Conservation (phyloP, 2,329 filamentous ascomycete genomes). For the Metarhizium humberi region DNA sequence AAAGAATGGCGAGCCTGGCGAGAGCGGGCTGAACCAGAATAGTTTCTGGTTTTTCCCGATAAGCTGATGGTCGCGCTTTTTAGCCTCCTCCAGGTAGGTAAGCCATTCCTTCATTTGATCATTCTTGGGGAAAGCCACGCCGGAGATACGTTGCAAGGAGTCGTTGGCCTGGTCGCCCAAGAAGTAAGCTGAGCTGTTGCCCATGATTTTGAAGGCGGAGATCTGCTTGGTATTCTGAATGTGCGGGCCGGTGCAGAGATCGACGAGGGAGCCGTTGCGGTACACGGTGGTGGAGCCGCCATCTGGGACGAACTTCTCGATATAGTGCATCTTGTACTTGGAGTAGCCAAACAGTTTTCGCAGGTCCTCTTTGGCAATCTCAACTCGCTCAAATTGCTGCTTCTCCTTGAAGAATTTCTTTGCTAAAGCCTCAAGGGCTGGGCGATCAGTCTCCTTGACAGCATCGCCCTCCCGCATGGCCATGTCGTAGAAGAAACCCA, state of each 20-base stretch:
- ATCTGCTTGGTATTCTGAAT: slow-evolving; percentile 1
- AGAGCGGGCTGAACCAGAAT: not conserved
- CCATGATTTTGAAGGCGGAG: slow-evolving; percentile 1
- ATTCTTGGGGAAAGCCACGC: not conserved
- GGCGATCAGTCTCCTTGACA: slow-evolving; percentile 21
- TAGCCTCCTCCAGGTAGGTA: not conserved
- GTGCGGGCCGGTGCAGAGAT: not conserved
- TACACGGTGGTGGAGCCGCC: not conserved
- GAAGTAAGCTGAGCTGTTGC: not conserved
- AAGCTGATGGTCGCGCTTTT: not conserved
- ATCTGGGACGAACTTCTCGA: not conserved
- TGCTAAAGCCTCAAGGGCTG: not conserved
- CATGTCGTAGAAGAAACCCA: slow-evolving; percentile 60
- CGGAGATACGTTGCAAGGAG: not conserved
- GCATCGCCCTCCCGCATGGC: not conserved
- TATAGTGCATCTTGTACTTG: not conserved
- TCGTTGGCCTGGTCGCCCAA: not conserved
- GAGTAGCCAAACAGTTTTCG: not conserved
- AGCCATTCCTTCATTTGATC: not conserved
- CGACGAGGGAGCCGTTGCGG: not conserved
- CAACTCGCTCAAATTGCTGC: not conserved
- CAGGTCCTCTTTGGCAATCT: not conserved
- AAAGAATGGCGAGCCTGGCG: not conserved
- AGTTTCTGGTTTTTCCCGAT: not conserved
- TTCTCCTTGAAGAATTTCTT: not conserved